These are phyloP conservation scores for Stagonosporopsis chrysanthemi DNA, from an alignment of 2,329 filamentous ascomycete genomes.

Conservation along the genomic window DNA sequence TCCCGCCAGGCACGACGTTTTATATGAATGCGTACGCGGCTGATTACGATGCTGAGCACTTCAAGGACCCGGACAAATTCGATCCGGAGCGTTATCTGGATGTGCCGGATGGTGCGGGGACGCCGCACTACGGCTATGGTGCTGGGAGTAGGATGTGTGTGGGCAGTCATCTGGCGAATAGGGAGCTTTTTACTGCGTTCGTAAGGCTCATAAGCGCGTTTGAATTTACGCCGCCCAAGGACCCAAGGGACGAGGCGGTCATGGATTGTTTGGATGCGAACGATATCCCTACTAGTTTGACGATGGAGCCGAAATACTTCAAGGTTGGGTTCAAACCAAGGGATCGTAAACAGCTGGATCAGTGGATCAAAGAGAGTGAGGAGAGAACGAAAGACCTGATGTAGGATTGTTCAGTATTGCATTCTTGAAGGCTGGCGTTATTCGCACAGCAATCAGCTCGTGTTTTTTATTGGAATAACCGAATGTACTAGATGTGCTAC, in stretches of 20 bases:
- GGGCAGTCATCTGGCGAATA: slow-evolving; percentile 55
- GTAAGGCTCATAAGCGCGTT: slow-evolving; percentile 58
- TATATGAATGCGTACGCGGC: slow-evolving; percentile 81
- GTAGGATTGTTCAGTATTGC: slow-evolving; percentile 16
- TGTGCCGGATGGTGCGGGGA: slow-evolving; percentile 53
- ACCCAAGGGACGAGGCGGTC: slow-evolving; percentile 52
- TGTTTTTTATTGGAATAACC: background rate
- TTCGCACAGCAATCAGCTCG: background rate
- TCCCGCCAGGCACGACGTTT: slow-evolving; percentile 79
- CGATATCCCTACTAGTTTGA: slow-evolving; percentile 56
- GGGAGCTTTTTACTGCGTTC: slow-evolving; percentile 57
- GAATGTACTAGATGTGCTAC: background rate
- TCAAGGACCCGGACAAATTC: slow-evolving; percentile 69
- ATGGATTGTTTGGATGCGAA: slow-evolving; percentile 58
- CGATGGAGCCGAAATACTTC: slow-evolving; percentile 60
- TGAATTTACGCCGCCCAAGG: slow-evolving; percentile 52
- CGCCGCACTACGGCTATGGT: slow-evolving; percentile 59
- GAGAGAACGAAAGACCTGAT: slow-evolving; percentile 53
- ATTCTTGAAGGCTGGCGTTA: too few species aligned
- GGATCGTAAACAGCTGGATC: slow-evolving; percentile 51
- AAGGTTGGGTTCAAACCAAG: slow-evolving; percentile 58
- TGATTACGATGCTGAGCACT: slow-evolving; percentile 74
- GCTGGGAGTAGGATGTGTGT: slow-evolving; percentile 57
- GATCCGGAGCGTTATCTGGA: slow-evolving; percentile 74
- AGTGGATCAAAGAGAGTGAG: slow-evolving; percentile 58